Evolutionary conservation across 768 basidiomycete genomes (phyloP).

Genomic region (Lentinula detonsa): DNA sequence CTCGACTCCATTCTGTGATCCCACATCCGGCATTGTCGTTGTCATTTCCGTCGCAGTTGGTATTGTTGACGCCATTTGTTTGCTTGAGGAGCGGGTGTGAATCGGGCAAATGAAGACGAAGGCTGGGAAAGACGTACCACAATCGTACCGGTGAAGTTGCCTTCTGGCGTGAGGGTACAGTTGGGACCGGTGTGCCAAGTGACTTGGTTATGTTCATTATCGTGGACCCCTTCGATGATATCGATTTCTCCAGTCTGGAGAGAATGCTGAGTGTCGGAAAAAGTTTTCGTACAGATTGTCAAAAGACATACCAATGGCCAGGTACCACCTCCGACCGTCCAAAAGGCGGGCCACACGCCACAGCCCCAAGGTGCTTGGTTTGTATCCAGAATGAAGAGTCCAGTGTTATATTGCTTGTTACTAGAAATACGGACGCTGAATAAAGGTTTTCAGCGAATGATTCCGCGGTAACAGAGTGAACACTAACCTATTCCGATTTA

Average conservation of each 20-base stretch:
- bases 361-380: conserved; percentile 87
- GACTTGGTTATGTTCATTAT: conserved; percentile 80
- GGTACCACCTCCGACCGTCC: conserved; percentile 53
- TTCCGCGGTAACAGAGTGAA: background rate
- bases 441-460: background rate
- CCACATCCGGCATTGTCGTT: conserved; percentile 71
- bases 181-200: conserved; percentile 73
- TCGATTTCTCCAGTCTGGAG: conserved; percentile 73
- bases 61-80: conserved; percentile 43
- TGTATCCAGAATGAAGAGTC: conserved; percentile 80
- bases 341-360: conserved; percentile 82
- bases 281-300: background rate
- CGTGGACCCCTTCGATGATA: conserved; percentile 81
- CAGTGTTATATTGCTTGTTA: conserved; percentile 57
- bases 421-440: conserved; percentile 74
- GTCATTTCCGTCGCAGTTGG: conserved; percentile 46
- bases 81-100: conserved; percentile 22
- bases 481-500: conserved; percentile 53
- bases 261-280: conserved; percentile 6
- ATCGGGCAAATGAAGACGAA: background rate
- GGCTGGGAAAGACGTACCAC: conserved; percentile 38
- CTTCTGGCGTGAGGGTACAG: conserved; percentile 49
- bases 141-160: conserved; percentile 57
- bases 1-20: conserved; percentile 70
- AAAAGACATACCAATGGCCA: conserved; percentile 57